phyloP scores from a whole-genome alignment of 2,329 filamentous ascomycete species.

The Biscogniauxia sp. region DNA sequence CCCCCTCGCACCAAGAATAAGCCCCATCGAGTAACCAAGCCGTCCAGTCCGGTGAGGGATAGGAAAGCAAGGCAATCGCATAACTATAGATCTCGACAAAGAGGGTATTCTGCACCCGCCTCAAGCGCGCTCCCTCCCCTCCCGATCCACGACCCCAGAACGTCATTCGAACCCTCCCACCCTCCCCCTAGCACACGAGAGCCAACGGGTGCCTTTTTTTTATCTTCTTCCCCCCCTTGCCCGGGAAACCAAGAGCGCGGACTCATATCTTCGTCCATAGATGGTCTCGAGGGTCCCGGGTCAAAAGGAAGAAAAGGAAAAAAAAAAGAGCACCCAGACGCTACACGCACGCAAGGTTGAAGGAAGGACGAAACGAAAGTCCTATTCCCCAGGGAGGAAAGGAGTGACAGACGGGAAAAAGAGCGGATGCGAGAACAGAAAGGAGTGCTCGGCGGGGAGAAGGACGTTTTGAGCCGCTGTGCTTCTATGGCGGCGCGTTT shows the following conservation, averaged over 20 bases:
- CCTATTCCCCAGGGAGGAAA: too few species aligned
- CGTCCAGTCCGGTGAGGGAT: slow-evolving; percentile 13
- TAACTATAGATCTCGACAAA: slow-evolving; percentile 97
- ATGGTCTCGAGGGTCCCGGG: slow-evolving; percentile 40
- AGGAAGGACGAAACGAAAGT: slow-evolving; percentile 31
- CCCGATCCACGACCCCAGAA: slow-evolving; percentile 34
- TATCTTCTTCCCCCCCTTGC: background rate
- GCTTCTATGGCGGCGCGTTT: slow-evolving; percentile 99
- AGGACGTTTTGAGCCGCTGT: slow-evolving; percentile 72
- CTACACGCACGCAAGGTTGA: background rate
- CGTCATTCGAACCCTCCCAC: slow-evolving; percentile 25
- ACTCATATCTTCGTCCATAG: slow-evolving; percentile 88
- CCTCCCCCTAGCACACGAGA: slow-evolving; percentile 16
- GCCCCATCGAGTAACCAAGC: slow-evolving; percentile 98
- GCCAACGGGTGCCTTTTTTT: too few species aligned
- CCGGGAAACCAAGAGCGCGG: slow-evolving; percentile 48
- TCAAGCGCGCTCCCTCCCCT: slow-evolving; percentile 42
- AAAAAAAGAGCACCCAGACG: slow-evolving; percentile 21
- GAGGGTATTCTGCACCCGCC: slow-evolving; percentile 54
- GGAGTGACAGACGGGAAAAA: slow-evolving; percentile 42
- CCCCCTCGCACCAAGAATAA: slow-evolving; percentile 99
- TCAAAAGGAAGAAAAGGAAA: background rate
- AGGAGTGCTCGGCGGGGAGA: slow-evolving; percentile 55
- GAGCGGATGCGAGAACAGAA: slow-evolving; percentile 32
- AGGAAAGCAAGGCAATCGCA: slow-evolving; percentile 78